Base-by-base conservation (phyloP, 495 filamentous ascomycete species). In the Aspergillus kassunensis region DNA sequence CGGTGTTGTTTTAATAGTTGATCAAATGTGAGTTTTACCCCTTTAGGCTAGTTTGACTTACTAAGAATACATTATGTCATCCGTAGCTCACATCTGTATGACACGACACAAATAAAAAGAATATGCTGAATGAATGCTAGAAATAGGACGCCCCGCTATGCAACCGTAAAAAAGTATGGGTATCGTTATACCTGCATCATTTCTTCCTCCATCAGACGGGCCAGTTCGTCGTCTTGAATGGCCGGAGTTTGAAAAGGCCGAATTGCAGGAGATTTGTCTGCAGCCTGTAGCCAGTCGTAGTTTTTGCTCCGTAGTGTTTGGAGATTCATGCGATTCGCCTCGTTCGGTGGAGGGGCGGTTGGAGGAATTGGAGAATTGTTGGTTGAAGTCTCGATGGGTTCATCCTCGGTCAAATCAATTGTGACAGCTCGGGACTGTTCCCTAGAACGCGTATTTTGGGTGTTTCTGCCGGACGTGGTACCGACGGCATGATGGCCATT, bases 351-450 rank as follows among this genome's bases (percentile, higher is more conserved):
- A 33, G 30, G 39, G 19, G 25, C 20, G 24, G 24, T 27, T 27
- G 24, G 24, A 27, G 24, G 24, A 27, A 9, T 27, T 27, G 24
- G 24, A 27, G 9, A n/a, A n/a, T n/a, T n/a, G n/a, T n/a, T n/a
- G n/a, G n/a, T n/a, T n/a, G n/a, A n/a, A n/a, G n/a, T n/a, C n/a
- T n/a, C 24, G 29, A 52, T 30, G 24, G 39, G 20, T 10, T 42
- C 36, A 4, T 61, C 61, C 15, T 59, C 53, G 1, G 63, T 66
- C 41, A 66, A 37, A 46, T 66, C 63, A n/a, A 66, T 63, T n/a
- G 16, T 29, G 21, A 19, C 23, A 27, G 11, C 21, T 29, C 20
- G 34, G 11, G 34, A 11, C 27, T 49, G 33, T 39, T 27, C 21
- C 39, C 3, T 27, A 12, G 39, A 9, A 2, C 12, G 16, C 18